A percentile compares a stretch with the other conserved stretches of the same genome.
phyloP scores from a whole-genome alignment of 257 asterid genomes.

The Lavandula angustifolia region DNA sequence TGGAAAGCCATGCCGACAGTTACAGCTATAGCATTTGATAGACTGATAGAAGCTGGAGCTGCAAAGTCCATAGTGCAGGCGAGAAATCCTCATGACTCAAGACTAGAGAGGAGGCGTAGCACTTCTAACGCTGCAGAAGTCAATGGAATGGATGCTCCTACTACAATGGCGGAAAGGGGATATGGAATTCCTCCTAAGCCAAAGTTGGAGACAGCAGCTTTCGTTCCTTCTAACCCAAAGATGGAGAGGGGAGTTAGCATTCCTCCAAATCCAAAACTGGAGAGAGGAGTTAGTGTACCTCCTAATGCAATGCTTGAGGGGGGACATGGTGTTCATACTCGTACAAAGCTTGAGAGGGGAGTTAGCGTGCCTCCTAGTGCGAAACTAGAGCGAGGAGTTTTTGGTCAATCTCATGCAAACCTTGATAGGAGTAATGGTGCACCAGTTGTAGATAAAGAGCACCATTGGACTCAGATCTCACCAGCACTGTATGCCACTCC shows the following conservation, averaged over 20 bases:
- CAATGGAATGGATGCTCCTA: conserved; percentile 18
- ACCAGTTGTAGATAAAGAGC: conserved; percentile 41
- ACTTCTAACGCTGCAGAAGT: conserved; percentile 41
- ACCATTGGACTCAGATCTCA: conserved; percentile 79
- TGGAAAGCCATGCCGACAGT: conserved; percentile 71
- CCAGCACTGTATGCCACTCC: conserved; percentile 96
- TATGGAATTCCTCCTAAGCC: conserved; percentile 45
- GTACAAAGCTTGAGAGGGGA: conserved; percentile 44
- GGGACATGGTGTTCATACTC: conserved; percentile 36
- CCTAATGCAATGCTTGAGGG: conserved; percentile 38
- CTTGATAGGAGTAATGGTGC: conserved; percentile 33
- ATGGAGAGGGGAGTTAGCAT: conserved; percentile 51
- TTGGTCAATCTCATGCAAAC: conserved; percentile 31
- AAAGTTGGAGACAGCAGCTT: no score
- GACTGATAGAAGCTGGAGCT: conserved; percentile 70
- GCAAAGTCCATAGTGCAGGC: conserved; percentile 47
- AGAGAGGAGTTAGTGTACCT: conserved; percentile 46
- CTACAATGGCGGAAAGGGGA: no score
- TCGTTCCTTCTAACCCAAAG: conserved; percentile 3
- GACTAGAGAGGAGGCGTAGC: conserved; percentile 48
- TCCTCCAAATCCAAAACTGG: conserved; percentile 47
- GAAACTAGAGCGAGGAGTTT: conserved; percentile 44
- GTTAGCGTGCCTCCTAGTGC: conserved; percentile 37
- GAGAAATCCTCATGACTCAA: conserved; percentile 40
- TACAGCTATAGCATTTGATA: conserved; percentile 82